Conservation (phyloP, 208 protist species). For the Trypanosomatidae sp. region DNA sequence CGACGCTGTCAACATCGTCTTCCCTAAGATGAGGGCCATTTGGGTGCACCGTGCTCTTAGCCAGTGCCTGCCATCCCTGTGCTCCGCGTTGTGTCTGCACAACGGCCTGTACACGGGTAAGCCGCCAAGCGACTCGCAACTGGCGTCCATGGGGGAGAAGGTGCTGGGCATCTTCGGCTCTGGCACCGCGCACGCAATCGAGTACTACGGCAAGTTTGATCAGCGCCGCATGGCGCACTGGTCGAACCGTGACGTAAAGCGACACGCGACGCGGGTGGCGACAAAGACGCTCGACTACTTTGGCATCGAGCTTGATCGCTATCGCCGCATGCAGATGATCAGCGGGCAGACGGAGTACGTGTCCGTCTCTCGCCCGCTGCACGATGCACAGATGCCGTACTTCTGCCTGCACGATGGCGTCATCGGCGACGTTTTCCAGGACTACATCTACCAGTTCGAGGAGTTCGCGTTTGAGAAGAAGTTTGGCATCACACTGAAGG, state of each 20-base stretch:
- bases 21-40: slow-evolving; percentile 76
- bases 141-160: slow-evolving; percentile 84
- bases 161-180: slow-evolving; percentile 89
- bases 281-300: slow-evolving; percentile 88
- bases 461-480: slow-evolving; percentile 90
- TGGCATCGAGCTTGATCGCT: slow-evolving; percentile 84
- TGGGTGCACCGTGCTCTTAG: slow-evolving; percentile 89
- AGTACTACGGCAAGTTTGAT: slow-evolving; percentile 81
- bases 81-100: slow-evolving; percentile 83
- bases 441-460: slow-evolving; percentile 89
- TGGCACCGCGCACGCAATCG: slow-evolving; percentile 80
- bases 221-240: slow-evolving; percentile 86
- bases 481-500: slow-evolving; percentile 73
- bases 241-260: slow-evolving; percentile 89
- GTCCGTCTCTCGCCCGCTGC: slow-evolving; percentile 67
- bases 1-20: slow-evolving; percentile 59
- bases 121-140: slow-evolving; percentile 78
- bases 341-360: slow-evolving; percentile 87
- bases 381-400: slow-evolving; percentile 88
- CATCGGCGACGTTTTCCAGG: slow-evolving; percentile 78
- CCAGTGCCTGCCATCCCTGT: slow-evolving; percentile 86
- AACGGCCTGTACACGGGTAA: slow-evolving; percentile 90
- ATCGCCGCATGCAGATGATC: slow-evolving; percentile 87
- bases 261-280: slow-evolving; percentile 71
- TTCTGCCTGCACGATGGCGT: slow-evolving; percentile 87